Conservation (phyloP, 2,329 filamentous ascomycete genomes). For the Colletotrichum horii region DNA sequence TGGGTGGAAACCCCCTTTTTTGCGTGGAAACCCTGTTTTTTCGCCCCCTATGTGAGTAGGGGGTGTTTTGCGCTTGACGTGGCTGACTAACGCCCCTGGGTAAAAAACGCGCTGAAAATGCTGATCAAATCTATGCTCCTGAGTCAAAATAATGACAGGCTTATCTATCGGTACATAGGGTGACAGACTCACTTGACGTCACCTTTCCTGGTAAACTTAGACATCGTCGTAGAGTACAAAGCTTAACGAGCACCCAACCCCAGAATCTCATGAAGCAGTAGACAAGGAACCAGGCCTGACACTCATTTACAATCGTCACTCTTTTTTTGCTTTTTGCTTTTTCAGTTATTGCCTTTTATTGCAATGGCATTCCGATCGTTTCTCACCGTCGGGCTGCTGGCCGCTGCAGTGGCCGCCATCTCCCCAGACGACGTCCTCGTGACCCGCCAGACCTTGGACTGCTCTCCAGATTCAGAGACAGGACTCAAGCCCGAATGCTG, state of each 20-base stretch:
- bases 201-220: background rate
- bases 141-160: background rate
- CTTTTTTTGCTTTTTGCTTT: background rate
- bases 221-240: background rate
- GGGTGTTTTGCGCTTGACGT: too few relatives aligned
- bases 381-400: background rate
- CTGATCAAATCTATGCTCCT: background rate
- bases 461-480: background rate
- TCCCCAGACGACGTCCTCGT: background rate
- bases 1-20: too few relatives aligned
- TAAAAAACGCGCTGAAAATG: background rate
- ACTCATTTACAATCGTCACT: background rate
- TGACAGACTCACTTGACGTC: background rate
- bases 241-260: background rate
- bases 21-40: too few relatives aligned
- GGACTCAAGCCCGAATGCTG: conserved; percentile 28
- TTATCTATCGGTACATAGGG: too few relatives aligned
- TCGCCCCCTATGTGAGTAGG: too few relatives aligned
- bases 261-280: background rate
- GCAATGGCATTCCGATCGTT: background rate
- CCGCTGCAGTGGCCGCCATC: background rate
- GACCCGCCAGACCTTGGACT: background rate
- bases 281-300: background rate
- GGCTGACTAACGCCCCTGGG: too few relatives aligned
- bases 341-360: background rate